phyloP scores from a whole-genome alignment of 768 basidiomycete genomes.

The Kwoniella dendrophila region DNA sequence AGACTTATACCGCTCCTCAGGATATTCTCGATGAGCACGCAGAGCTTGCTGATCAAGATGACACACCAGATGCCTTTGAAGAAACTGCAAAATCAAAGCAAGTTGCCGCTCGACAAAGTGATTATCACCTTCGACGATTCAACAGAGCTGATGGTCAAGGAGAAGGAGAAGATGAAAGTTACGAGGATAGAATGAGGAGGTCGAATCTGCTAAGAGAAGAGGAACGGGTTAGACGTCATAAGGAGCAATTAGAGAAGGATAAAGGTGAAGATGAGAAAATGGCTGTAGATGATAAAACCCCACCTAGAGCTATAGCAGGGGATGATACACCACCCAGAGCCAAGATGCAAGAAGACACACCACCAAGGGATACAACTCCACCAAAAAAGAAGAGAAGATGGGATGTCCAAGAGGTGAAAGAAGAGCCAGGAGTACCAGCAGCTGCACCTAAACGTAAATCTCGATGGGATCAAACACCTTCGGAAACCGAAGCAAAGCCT shows the following conservation, averaged over 20 bases:
- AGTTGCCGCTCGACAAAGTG: slow-evolving; percentile 88
- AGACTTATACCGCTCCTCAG: slow-evolving; percentile 90
- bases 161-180: slow-evolving; percentile 76
- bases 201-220: slow-evolving; percentile 92
- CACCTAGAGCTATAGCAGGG: slow-evolving; percentile 71
- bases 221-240: slow-evolving; percentile 73
- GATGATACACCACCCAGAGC: slow-evolving; percentile 31
- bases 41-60: slow-evolving; percentile 88
- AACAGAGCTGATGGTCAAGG: slow-evolving; percentile 68
- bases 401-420: slow-evolving; percentile 65
- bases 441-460: slow-evolving; percentile 87
- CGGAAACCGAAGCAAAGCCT: slow-evolving; percentile 64
- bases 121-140: slow-evolving; percentile 92
- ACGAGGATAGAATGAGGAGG: slow-evolving; percentile 94
- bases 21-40: slow-evolving; percentile 93
- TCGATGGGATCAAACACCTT: slow-evolving; percentile 92
- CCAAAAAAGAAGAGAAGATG: slow-evolving; percentile 71
- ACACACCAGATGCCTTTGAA: slow-evolving; percentile 64
- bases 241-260: slow-evolving; percentile 83
- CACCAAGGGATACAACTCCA: slow-evolving; percentile 30
- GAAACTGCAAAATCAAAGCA: slow-evolving; percentile 91
- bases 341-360: slow-evolving; percentile 60
- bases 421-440: slow-evolving; percentile 69
- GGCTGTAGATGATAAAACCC: slow-evolving; percentile 81
- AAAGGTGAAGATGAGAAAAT: slow-evolving; percentile 66